A percentile compares a stretch with the other conserved stretches of the same genome.
Conservation (phyloP, 352 stramenopile genomes). For the Elongisporangium anandrum region DNA sequence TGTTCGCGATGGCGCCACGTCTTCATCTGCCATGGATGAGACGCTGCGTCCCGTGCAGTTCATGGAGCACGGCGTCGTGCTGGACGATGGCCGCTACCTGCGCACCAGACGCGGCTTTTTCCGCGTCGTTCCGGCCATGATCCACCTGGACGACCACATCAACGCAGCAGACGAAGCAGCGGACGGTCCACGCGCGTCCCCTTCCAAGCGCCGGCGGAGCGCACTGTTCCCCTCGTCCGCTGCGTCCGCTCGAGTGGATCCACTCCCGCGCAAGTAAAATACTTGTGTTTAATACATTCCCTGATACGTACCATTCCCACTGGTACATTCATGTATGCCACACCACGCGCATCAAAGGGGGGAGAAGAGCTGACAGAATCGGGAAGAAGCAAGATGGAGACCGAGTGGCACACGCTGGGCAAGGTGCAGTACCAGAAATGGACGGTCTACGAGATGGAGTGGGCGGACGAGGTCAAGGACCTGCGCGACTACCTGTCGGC, state of each 20-base stretch:
- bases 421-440: slow-evolving; percentile 88
- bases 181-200: too few relatives aligned
- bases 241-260: too few relatives aligned
- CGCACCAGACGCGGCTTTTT: slow-evolving; percentile 37
- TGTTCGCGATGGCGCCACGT: slow-evolving; percentile 20
- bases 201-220: too few relatives aligned
- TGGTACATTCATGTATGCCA: too few relatives aligned
- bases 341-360: neutral
- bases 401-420: slow-evolving; percentile 80
- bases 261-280: too few relatives aligned
- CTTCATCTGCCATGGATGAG: slow-evolving; percentile 10
- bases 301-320: too few relatives aligned
- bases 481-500: slow-evolving; percentile 61
- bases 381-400: slow-evolving; percentile 37
- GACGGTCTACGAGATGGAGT: slow-evolving; percentile 64
- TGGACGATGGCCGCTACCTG: slow-evolving; percentile 38
- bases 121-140: slow-evolving; percentile 19
- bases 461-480: slow-evolving; percentile 51
- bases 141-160: slow-evolving; percentile 12
- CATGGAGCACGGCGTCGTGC: slow-evolving; percentile 38
- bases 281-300: too few relatives aligned
- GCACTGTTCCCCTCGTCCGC: too few relatives aligned
- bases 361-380: neutral
- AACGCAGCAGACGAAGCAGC: too few relatives aligned
- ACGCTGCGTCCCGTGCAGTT: slow-evolving; percentile 33